phyloP scores from a whole-genome alignment of 2,329 filamentous ascomycete species.

The Botrytis porri region DNA sequence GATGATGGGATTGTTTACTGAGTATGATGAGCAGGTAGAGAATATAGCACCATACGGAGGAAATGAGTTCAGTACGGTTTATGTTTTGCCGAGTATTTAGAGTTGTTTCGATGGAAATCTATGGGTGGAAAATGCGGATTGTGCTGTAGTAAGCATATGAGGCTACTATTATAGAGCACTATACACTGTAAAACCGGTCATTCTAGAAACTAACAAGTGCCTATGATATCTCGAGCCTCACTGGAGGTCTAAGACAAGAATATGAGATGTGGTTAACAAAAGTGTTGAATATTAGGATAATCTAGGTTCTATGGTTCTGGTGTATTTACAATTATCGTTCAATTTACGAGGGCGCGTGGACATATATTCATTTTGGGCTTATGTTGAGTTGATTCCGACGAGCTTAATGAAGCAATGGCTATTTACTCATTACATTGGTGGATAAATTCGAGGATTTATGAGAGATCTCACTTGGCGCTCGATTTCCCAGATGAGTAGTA shows the following conservation, averaged over 20 bases:
- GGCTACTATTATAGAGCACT: too few relatives aligned
- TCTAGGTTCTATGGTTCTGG: rapidly evolving
- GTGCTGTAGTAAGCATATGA: neutral
- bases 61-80: neutral
- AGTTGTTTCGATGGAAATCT: neutral
- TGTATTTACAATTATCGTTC: neutral
- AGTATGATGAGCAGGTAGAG: rapidly evolving
- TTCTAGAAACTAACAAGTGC: too few relatives aligned
- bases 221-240: neutral
- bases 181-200: too few relatives aligned
- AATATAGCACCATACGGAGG: neutral
- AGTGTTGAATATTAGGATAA: rapidly evolving
- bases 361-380: too few relatives aligned
- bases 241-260: too few relatives aligned
- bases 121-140: neutral
- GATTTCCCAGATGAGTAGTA: neutral
- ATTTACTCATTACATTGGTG: neutral
- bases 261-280: neutral
- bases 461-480: neutral
- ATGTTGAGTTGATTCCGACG: neutral
- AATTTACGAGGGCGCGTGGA: neutral
- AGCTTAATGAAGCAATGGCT: neutral
- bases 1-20: rapidly evolving
- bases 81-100: rapidly evolving
- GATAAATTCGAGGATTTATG: neutral